Conservation (phyloP, 495 filamentous ascomycete species). For the Aspergillus biplanus region DNA sequence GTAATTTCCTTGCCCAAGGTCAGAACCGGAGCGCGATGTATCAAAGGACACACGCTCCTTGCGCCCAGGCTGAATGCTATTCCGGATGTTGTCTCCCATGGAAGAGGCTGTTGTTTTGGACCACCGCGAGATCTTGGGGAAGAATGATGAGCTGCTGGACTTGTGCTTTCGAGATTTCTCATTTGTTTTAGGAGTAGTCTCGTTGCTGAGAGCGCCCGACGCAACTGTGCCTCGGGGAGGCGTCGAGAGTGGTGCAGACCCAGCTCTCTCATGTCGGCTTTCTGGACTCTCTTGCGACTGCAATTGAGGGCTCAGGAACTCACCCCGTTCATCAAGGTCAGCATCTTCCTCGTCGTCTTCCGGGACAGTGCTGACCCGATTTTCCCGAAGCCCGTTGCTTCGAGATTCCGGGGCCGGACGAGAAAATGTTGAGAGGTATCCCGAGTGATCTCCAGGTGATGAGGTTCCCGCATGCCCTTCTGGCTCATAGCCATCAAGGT, state of each 20-base stretch:
- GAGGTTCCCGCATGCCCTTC: constrained; percentile 78
- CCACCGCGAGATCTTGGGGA: constrained; percentile 95
- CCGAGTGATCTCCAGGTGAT: constrained; percentile 74
- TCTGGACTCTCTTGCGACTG: constrained; percentile 33
- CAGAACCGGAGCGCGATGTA: constrained; percentile 72
- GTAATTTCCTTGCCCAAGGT: constrained; percentile 60
- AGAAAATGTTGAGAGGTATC: constrained; percentile 72
- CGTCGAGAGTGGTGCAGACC: constrained; percentile 69
- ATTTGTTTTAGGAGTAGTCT: constrained; percentile 74
- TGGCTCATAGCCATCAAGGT: constrained; percentile 74
- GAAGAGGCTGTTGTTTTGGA: constrained; percentile 93
- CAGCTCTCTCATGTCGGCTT: constrained; percentile 53
- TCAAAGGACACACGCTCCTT: constrained; percentile 59
- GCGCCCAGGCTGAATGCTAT: constrained; percentile 51
- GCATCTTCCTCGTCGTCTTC: constrained; percentile 78
- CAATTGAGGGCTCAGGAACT: constrained; percentile 52
- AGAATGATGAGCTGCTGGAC: constrained; percentile 84
- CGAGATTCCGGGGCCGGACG: constrained; percentile 45
- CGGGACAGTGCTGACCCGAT: constrained; percentile 86
- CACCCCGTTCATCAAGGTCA: constrained; percentile 57
- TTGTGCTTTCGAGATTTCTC: constrained; percentile 89
- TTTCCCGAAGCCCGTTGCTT: constrained; percentile 54
- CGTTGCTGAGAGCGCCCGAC: constrained; percentile 62
- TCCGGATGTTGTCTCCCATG: constrained; percentile 58
- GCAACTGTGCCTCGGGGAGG: constrained; percentile 68